phyloP scores from a whole-genome alignment of 108 stramenopile species.

The Cylindrotheca closterium region DNA sequence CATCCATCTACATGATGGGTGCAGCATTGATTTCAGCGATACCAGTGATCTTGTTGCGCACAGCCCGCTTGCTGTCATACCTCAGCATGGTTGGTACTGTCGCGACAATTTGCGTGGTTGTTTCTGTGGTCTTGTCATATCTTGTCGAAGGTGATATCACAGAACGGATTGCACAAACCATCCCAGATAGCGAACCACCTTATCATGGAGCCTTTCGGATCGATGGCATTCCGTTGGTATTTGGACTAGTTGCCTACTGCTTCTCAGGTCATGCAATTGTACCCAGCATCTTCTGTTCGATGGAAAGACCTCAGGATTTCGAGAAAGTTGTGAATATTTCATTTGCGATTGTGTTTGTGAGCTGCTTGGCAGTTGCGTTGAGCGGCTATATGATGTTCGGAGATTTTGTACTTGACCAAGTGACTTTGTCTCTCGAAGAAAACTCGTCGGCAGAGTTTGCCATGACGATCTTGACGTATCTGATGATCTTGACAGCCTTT shows the following conservation, averaged over 20 bases:
- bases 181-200: conserved; percentile 24
- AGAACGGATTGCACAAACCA: conserved; percentile 23
- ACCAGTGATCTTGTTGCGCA: conserved; percentile 60
- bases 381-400: conserved; percentile 85
- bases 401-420: conserved; percentile 71
- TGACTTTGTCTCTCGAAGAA: conserved; percentile 71
- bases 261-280: conserved; percentile 84
- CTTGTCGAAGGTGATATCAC: conserved; percentile 49
- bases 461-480: conserved; percentile 71
- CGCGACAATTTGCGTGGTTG: conserved; percentile 65
- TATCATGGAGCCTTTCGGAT: conserved; percentile 33
- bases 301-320: conserved; percentile 72
- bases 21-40: conserved; percentile 50
- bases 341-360: conserved; percentile 50
- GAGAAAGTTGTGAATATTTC: conserved; percentile 65
- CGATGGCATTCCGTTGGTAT: conserved; percentile 51
- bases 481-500: conserved; percentile 82
- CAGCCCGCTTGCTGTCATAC: conserved; percentile 69
- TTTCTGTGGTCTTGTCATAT: conserved; percentile 53
- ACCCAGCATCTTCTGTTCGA: conserved; percentile 76
- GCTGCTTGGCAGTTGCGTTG: conserved; percentile 59
- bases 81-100: conserved; percentile 72
- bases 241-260: conserved; percentile 76
- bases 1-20: conserved; percentile 53
- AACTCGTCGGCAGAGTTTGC: conserved; percentile 36